phyloP scores from a whole-genome alignment of 2,329 filamentous ascomycete species.

The Capronia epimyces region DNA sequence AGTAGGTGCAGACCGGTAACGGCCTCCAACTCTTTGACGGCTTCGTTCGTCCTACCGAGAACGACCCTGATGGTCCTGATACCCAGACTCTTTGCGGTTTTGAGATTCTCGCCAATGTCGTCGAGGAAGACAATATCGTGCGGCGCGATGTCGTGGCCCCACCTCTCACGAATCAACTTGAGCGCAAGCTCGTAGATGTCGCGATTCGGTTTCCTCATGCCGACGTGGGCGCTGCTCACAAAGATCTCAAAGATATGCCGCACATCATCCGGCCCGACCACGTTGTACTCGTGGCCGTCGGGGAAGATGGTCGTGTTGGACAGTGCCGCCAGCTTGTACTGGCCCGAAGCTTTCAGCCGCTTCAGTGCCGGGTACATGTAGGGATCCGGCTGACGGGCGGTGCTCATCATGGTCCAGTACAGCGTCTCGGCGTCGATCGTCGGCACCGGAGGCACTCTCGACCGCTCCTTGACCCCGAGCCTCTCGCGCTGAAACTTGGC shows the following conservation, averaged over 20 bases:
- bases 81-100: constrained; percentile 66
- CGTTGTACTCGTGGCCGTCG: constrained; percentile 61
- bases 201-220: constrained; percentile 79
- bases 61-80: constrained; percentile 80
- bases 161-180: constrained; percentile 57
- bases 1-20: constrained; percentile 63
- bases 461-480: constrained; percentile 25
- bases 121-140: constrained; percentile 80
- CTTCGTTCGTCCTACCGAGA: constrained; percentile 70
- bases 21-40: constrained; percentile 73
- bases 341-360: constrained; percentile 58
- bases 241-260: constrained; percentile 75
- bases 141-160: constrained; percentile 50
- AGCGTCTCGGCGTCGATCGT: constrained; percentile 69
- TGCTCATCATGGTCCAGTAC: constrained; percentile 87
- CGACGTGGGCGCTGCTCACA: constrained; percentile 77
- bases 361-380: constrained; percentile 81
- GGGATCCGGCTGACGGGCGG: constrained; percentile 66
- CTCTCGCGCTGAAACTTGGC: constrained; percentile 48
- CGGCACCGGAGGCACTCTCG: constrained; percentile 58
- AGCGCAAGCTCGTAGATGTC: constrained; percentile 73
- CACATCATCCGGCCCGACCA: constrained; percentile 52
- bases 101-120: constrained; percentile 90
- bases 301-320: constrained; percentile 91
- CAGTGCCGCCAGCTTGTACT: constrained; percentile 71